These are phyloP conservation scores for Sporothrix brasiliensis DNA, from an alignment of 2,329 filamentous ascomycete species.

Conservation along the genomic window DNA sequence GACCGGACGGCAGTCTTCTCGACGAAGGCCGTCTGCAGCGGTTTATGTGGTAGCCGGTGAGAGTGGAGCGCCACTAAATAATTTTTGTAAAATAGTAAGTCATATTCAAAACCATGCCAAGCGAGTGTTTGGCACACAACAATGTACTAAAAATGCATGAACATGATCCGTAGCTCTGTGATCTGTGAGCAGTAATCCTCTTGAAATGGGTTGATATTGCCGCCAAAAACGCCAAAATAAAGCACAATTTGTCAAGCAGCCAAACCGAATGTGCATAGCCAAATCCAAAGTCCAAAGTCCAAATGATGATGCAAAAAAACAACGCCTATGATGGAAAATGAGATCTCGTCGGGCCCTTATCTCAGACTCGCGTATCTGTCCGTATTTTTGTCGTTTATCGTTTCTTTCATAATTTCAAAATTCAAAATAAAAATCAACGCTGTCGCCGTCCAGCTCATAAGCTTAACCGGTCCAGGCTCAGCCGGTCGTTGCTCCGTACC, in stretches of 20 bases:
- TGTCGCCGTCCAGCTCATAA: not conserved
- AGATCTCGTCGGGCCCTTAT: no score
- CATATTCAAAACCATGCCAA: not conserved
- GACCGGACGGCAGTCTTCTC: constrained; percentile 54
- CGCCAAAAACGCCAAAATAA: constrained; percentile 6
- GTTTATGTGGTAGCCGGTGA: constrained; percentile 71
- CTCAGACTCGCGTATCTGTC: no score
- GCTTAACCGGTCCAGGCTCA: constrained; percentile 74
- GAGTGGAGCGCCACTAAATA: not conserved
- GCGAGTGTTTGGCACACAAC: constrained; percentile 8
- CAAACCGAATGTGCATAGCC: not conserved
- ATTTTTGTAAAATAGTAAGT: not conserved
- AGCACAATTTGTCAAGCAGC: not conserved
- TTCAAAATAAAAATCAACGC: no score
- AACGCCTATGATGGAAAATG: not conserved
- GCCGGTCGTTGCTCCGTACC: constrained; percentile 70
- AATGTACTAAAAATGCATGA: not conserved
- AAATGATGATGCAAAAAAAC: constrained; percentile 1
- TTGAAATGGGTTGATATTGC: not conserved
- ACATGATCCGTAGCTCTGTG: constrained; percentile 8
- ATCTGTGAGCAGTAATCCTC: constrained; percentile 19
- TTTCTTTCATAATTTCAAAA: constrained; percentile 1
- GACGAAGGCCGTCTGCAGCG: constrained; percentile 66
- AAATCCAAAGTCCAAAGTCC: not conserved
- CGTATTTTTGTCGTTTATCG: constrained; percentile 6